Evolutionary conservation across 805 yeast genomes (phyloP).

Genomic region (Candida maesae): DNA sequence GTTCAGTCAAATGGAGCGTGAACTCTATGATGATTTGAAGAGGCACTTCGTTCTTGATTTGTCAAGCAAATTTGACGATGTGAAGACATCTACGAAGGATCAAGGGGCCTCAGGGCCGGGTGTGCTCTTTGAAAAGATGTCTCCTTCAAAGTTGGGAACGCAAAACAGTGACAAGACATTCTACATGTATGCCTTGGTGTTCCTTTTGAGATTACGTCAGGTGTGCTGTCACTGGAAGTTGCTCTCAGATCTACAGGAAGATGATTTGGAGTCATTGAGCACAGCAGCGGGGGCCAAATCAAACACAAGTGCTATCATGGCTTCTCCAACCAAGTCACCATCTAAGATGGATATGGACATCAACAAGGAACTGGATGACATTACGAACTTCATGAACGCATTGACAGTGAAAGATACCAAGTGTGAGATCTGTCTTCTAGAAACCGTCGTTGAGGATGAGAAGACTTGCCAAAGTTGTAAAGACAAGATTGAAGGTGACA

Average conservation of each 20-base stretch:
- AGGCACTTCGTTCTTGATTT: slow-evolving; percentile 14
- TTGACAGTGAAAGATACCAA: slow-evolving; percentile 23
- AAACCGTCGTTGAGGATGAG: slow-evolving; percentile 10
- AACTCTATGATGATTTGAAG: slow-evolving; percentile 26
- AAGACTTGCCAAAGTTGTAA: slow-evolving; percentile 16
- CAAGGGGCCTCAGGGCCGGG: slow-evolving; percentile 7
- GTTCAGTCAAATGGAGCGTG: slow-evolving; percentile 27
- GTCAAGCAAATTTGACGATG: slow-evolving; percentile 5
- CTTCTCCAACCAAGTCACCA: slow-evolving; percentile 13
- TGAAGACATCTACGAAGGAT: neutral
- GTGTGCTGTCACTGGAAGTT: slow-evolving; percentile 34
- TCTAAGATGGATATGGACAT: slow-evolving; percentile 10
- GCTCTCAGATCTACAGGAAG: slow-evolving; percentile 12
- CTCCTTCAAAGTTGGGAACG: slow-evolving; percentile 13
- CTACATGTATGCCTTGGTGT: slow-evolving; percentile 28
- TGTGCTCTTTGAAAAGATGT: slow-evolving; percentile 5
- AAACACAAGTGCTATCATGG: neutral
- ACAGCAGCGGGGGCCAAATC: slow-evolving; percentile 2
- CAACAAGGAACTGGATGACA: slow-evolving; percentile 19
- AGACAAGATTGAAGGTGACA: slow-evolving; percentile 15
- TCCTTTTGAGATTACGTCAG: slow-evolving; percentile 35
- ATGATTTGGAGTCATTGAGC: slow-evolving; percentile 14
- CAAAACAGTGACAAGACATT: slow-evolving; percentile 8
- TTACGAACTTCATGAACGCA: slow-evolving; percentile 20
- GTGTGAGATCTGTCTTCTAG: slow-evolving; percentile 24